A percentile compares a stretch with the other conserved stretches of the same genome.
phyloP scores from a whole-genome alignment of 2,329 filamentous ascomycete species.

The Raffaelea deltoideospora region DNA sequence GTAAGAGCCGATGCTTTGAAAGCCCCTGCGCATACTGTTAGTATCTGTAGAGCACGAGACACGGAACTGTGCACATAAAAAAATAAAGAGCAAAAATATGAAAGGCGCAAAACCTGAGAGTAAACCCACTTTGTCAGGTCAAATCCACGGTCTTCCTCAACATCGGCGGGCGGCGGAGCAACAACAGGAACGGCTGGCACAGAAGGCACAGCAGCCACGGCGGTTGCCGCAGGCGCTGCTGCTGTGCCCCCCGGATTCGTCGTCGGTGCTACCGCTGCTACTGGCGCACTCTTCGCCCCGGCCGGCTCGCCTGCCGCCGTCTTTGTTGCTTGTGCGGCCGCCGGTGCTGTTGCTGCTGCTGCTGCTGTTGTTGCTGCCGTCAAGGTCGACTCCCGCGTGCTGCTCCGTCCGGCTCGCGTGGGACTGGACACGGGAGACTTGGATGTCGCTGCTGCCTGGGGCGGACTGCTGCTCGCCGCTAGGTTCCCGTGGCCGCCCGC shows the following conservation, averaged over 20 bases:
- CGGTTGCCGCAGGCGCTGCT: neutral
- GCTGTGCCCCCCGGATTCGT: neutral
- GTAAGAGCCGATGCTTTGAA: conserved; percentile 49
- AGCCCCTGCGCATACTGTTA: conserved; percentile 33
- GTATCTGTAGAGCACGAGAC: conserved; percentile 5
- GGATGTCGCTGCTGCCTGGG: conserved; percentile 20
- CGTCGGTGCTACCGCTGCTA: neutral
- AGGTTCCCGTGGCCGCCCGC: conserved; percentile 12
- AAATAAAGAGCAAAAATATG: neutral
- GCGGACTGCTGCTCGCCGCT: conserved; percentile 44
- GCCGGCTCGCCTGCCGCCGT: no score
- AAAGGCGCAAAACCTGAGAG: no score
- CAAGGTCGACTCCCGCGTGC: conserved; percentile 4
- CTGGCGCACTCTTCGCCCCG: no score
- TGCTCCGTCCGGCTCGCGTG: conserved; percentile 17
- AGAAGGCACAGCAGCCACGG: conserved; percentile 6
- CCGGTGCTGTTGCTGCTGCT: neutral
- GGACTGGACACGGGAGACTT: conserved; percentile 40
- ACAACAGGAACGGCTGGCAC: no score
- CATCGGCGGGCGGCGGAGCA: conserved; percentile 13
- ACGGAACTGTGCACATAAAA: neutral
- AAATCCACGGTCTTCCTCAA: conserved; percentile 38
- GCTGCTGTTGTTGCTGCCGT: neutral
- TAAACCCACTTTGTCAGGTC: conserved; percentile 40
- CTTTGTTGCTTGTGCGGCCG: neutral